These are phyloP conservation scores for Apiotrichum siamense DNA, from an alignment of 1,284 basidiomycete genomes.

Conservation along the genomic window DNA sequence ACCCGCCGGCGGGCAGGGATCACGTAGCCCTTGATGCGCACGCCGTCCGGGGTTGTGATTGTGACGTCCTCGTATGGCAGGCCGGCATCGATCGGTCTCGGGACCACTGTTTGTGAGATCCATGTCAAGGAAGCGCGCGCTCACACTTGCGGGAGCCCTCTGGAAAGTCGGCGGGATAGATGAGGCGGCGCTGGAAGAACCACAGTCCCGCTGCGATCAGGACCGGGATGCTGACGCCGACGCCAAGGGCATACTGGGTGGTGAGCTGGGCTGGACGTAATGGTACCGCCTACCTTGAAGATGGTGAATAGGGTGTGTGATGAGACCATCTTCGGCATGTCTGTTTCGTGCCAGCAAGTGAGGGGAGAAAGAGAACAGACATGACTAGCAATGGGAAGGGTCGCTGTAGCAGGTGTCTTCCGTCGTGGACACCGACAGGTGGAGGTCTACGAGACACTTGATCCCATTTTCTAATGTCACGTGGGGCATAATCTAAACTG, in stretches of 20 bases:
- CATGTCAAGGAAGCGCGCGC: slow-evolving; percentile 10
- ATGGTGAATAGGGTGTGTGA: slow-evolving; percentile 45
- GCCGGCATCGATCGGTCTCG: slow-evolving; percentile 61
- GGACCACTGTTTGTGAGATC: slow-evolving; percentile 55
- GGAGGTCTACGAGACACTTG: no score
- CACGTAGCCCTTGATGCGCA: slow-evolving; percentile 59
- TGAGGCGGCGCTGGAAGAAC: slow-evolving; percentile 78
- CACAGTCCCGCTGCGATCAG: slow-evolving; percentile 62
- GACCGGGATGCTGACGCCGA: slow-evolving; percentile 21
- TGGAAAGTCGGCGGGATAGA: slow-evolving; percentile 84
- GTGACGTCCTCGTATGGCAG: slow-evolving; percentile 66
- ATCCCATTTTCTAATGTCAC: no score
- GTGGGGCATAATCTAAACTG: no score
- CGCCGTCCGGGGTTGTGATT: slow-evolving; percentile 58
- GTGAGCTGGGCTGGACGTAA: background rate
- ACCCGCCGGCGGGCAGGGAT: slow-evolving; percentile 47
- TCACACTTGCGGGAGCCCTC: slow-evolving; percentile 69
- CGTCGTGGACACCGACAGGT: no score
- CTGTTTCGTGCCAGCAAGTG: no score
- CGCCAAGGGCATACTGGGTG: slow-evolving; percentile 33
- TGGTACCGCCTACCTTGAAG: slow-evolving; percentile 60
- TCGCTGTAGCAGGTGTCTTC: no score
- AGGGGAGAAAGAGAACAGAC: no score
- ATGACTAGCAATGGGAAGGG: no score
- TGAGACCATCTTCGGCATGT: slow-evolving; percentile 17